These are phyloP conservation scores for Inga oerstediana DNA, from an alignment of 306 rosid species.

Conservation along the genomic window DNA sequence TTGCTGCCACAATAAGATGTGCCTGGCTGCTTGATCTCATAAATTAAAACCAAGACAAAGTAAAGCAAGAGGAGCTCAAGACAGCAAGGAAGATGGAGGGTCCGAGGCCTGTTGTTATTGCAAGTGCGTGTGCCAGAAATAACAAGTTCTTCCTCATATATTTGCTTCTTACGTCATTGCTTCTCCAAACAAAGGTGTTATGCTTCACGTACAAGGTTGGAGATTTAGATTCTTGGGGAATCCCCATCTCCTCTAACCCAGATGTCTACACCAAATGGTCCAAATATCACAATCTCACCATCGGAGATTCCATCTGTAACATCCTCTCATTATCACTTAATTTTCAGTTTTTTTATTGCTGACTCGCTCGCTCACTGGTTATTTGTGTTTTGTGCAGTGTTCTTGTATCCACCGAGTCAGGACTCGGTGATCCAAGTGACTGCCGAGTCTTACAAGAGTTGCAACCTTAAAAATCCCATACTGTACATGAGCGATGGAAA, in stretches of 20 bases:
- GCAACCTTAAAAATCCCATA: conserved; percentile 81
- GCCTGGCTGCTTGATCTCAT: neutral
- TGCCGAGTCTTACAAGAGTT: conserved; percentile 56
- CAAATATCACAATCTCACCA: conserved; percentile 57
- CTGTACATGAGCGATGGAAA: conserved; percentile 79
- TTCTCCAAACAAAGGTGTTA: conserved; percentile 53
- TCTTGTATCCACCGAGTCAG: conserved; percentile 93
- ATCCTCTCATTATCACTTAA: neutral
- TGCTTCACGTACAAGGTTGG: conserved; percentile 83
- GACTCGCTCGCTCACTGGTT: neutral
- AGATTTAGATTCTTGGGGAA: conserved; percentile 86
- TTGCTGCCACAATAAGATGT: conserved; percentile 29
- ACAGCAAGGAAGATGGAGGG: conserved; percentile 41
- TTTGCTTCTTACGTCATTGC: conserved; percentile 32
- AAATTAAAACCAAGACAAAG: conserved; percentile 32
- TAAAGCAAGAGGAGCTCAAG: neutral
- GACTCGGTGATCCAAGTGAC: conserved; percentile 91
- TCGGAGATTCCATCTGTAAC: conserved; percentile 90
- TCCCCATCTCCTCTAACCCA: conserved; percentile 74
- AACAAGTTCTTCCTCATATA: conserved; percentile 34
- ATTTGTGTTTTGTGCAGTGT: conserved; percentile 49
- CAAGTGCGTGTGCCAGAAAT: conserved; percentile 3
- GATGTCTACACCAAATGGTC: conserved; percentile 76
- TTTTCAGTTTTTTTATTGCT: neutral
- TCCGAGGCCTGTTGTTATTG: neutral